Conservation (phyloP, 805 yeast species). For the Candida tammaniensis region DNA sequence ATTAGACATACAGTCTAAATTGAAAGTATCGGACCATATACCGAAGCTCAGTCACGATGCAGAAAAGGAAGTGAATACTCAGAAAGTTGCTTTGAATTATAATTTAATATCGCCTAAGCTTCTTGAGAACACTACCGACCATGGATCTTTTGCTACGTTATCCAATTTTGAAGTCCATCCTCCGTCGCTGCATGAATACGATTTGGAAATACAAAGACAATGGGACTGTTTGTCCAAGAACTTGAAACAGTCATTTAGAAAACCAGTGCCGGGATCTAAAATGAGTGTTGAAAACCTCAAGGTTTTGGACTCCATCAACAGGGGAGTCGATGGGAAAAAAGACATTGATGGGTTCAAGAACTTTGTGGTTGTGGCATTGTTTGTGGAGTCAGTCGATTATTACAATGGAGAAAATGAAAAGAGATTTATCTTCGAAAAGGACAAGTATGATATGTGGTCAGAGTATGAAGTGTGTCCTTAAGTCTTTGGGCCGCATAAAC, state of each 20-base stretch:
- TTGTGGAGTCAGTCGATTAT: conserved; percentile 69
- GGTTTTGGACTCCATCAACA: conserved; percentile 62
- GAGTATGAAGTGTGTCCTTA: conserved; percentile 79
- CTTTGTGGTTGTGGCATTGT: conserved; percentile 66
- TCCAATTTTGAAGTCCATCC: conserved; percentile 31
- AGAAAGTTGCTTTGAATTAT: conserved; percentile 19
- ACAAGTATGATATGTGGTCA: conserved; percentile 62
- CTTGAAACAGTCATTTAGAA: conserved; percentile 64
- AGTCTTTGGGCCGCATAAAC: too few relatives aligned
- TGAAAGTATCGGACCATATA: conserved; percentile 1
- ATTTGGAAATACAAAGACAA: conserved; percentile 55
- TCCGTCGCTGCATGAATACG: conserved; percentile 66
- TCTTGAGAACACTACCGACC: conserved; percentile 6
- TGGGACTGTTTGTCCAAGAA: conserved; percentile 61
- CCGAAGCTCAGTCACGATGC: background rate
- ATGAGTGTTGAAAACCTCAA: conserved; percentile 54
- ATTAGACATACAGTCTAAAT: conserved; percentile 1
- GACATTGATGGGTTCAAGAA: conserved; percentile 62
- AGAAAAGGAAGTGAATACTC: conserved; percentile 4
- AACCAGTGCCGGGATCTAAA: conserved; percentile 68
- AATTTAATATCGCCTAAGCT: conserved; percentile 24
- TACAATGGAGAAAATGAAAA: conserved; percentile 58
- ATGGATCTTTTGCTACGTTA: conserved; percentile 26
- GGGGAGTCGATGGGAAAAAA: conserved; percentile 82
- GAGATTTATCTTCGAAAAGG: conserved; percentile 52